Percentiles rank a stretch among this genome's conserved stretches.
These are phyloP conservation scores for Tausonia pullulans DNA, from an alignment of 1,284 basidiomycete genomes.

Conservation along the genomic window DNA sequence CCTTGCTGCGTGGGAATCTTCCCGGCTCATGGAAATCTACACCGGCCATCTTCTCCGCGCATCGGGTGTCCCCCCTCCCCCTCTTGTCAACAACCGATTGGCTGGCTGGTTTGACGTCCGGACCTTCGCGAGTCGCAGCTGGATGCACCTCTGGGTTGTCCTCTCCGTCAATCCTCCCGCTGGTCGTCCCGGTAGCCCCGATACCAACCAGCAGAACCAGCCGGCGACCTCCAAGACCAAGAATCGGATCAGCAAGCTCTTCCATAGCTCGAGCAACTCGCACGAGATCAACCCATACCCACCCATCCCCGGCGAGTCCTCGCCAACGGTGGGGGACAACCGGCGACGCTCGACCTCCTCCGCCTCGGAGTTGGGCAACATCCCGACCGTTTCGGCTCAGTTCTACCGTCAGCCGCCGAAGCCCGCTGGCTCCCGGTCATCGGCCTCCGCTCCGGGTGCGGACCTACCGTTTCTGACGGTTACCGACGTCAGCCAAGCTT, in stretches of 20 bases:
- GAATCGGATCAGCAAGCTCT: conserved; percentile 58
- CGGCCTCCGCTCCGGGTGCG: conserved; percentile 18
- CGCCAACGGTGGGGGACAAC: not conserved
- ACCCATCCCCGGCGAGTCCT: conserved; percentile 11
- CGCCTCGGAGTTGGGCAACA: not conserved
- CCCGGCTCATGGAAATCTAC: conserved; percentile 91
- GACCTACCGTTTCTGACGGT: conserved; percentile 28
- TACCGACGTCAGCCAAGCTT: conserved; percentile 38
- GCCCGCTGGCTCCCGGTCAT: not conserved
- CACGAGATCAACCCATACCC: conserved; percentile 11
- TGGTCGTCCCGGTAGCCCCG: not conserved
- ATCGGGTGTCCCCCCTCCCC: conserved; percentile 44
- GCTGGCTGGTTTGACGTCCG: conserved; percentile 91
- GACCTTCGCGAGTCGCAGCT: conserved; percentile 87
- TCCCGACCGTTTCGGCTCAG: conserved; percentile 27
- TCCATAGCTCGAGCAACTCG: conserved; percentile 23
- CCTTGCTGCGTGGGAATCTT: conserved; percentile 88
- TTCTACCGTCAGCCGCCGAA: conserved; percentile 27
- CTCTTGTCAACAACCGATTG: conserved; percentile 60
- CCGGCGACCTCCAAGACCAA: conserved; percentile 33
- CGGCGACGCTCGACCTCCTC: not conserved
- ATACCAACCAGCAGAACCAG: not conserved
- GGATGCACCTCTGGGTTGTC: conserved; percentile 86
- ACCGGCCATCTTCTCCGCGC: conserved; percentile 64
- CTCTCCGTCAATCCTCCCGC: conserved; percentile 40